Conservation (phyloP, 495 filamentous ascomycete species). For the Jackrogersella minutella region DNA sequence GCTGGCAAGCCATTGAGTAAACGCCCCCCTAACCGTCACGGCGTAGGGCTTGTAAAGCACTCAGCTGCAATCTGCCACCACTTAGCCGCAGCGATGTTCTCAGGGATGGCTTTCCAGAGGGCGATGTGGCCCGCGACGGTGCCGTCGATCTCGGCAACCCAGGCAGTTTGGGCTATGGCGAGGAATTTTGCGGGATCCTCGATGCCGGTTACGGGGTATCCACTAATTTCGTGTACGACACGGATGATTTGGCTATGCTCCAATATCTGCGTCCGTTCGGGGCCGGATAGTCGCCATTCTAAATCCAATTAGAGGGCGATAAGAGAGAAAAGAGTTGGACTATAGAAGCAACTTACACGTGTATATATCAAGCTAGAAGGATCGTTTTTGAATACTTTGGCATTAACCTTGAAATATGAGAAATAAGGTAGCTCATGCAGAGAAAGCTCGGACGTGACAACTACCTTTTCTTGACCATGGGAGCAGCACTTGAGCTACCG, state of each 20-base stretch:
- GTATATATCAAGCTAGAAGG: background rate
- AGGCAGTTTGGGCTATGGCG: slow-evolving; percentile 83
- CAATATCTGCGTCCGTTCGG: slow-evolving; percentile 8
- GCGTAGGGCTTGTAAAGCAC: slow-evolving; percentile 17
- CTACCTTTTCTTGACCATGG: no score
- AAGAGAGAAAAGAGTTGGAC: background rate
- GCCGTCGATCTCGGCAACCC: slow-evolving; percentile 90
- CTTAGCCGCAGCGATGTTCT: slow-evolving; percentile 15
- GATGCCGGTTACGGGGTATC: slow-evolving; percentile 29
- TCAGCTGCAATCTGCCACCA: slow-evolving; percentile 29
- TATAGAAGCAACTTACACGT: background rate
- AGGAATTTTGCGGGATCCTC: slow-evolving; percentile 8
- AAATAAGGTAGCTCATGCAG: no score
- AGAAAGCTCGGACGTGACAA: no score
- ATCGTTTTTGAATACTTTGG: background rate
- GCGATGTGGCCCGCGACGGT: slow-evolving; percentile 49
- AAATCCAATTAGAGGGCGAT: background rate
- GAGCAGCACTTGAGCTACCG: no score
- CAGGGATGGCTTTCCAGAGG: background rate
- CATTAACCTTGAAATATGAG: no score
- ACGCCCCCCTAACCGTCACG: no score
- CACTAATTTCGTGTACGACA: slow-evolving; percentile 16
- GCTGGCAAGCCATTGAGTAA: no score
- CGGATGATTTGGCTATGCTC: slow-evolving; percentile 18
- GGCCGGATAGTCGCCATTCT: slow-evolving; percentile 24